These are phyloP conservation scores for Mytilinidion resinicola DNA, from an alignment of 495 filamentous ascomycete species.

Conservation along the genomic window DNA sequence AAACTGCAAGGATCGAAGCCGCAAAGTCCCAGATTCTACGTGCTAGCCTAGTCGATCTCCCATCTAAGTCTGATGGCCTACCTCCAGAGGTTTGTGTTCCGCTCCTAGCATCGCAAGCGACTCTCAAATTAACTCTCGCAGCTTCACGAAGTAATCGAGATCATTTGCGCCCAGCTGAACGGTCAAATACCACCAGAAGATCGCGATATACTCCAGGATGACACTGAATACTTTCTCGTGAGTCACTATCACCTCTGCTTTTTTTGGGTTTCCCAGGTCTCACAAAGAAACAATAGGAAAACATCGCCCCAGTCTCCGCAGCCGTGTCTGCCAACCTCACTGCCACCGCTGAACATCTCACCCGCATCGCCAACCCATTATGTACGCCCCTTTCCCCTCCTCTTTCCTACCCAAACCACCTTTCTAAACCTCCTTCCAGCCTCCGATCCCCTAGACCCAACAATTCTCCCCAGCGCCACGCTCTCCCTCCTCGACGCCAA, in stretches of 20 bases:
- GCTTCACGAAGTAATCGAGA: slow-evolving; percentile 29
- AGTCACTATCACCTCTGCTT: background rate
- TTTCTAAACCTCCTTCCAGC: background rate
- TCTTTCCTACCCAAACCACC: background rate
- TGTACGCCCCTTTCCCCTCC: background rate
- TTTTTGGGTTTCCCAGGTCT: too few species aligned
- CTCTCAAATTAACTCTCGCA: background rate
- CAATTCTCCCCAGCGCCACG: background rate
- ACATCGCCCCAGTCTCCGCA: background rate
- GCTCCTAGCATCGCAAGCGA: background rate
- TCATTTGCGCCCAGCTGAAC: slow-evolving; percentile 24
- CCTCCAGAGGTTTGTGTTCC: slow-evolving; percentile 11
- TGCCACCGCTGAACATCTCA: slow-evolving; percentile 4
- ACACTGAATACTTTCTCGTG: slow-evolving; percentile 29
- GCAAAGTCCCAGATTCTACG: slow-evolving; percentile 14
- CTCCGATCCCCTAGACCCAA: background rate
- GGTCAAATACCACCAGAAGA: slow-evolving; percentile 22
- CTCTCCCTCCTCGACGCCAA: background rate
- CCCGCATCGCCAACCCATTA: slow-evolving; percentile 19
- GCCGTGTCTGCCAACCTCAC: slow-evolving; percentile 17
- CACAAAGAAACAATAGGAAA: slow-evolving; percentile 4
- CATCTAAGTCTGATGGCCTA: slow-evolving; percentile 14
- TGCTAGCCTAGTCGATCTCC: slow-evolving; percentile 17
- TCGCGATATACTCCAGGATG: slow-evolving; percentile 26
- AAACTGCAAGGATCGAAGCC: background rate